Evolutionary conservation across 495 filamentous ascomycete species (phyloP).

Genomic region (Aspergillus funiculosus): DNA sequence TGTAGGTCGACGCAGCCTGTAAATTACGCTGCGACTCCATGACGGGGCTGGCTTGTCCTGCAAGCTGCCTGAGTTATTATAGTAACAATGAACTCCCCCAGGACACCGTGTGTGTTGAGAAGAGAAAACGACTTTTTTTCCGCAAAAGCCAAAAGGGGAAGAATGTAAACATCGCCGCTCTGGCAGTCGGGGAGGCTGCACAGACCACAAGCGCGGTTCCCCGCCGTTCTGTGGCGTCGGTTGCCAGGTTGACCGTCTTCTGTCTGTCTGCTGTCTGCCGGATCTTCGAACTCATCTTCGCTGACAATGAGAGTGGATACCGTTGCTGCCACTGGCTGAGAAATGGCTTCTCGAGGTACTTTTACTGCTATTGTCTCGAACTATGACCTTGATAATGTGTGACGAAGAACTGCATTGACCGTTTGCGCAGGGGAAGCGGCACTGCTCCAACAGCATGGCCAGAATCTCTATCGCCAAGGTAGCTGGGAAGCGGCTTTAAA

Average conservation of each 20-base stretch:
- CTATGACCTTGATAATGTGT: neutral
- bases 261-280: too few species aligned
- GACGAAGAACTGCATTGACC: neutral
- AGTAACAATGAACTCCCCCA: constrained; percentile 3
- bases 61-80: constrained; percentile 18
- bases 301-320: constrained; percentile 1
- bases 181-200: constrained; percentile 12
- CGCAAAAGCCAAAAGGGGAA: constrained; percentile 35
- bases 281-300: too few species aligned
- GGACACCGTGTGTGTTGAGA: neutral
- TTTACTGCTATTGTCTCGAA: neutral
- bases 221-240: constrained; percentile 13
- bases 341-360: constrained; percentile 17
- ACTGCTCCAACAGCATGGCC: constrained; percentile 31
- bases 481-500: constrained; percentile 37
- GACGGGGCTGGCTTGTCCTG: constrained; percentile 24
- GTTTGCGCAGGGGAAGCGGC: constrained; percentile 11
- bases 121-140: neutral
- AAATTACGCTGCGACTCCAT: constrained; percentile 74
- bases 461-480: constrained; percentile 37
- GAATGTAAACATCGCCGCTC: constrained; percentile 45
- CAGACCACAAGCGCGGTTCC: constrained; percentile 6
- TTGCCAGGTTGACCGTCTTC: constrained; percentile 16
- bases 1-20: constrained; percentile 82
- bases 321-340: constrained; percentile 5